Percentiles rank a stretch among this genome's conserved stretches.
Conservation (phyloP, 1,284 basidiomycete genomes). For the Heliocybe sulcata region DNA sequence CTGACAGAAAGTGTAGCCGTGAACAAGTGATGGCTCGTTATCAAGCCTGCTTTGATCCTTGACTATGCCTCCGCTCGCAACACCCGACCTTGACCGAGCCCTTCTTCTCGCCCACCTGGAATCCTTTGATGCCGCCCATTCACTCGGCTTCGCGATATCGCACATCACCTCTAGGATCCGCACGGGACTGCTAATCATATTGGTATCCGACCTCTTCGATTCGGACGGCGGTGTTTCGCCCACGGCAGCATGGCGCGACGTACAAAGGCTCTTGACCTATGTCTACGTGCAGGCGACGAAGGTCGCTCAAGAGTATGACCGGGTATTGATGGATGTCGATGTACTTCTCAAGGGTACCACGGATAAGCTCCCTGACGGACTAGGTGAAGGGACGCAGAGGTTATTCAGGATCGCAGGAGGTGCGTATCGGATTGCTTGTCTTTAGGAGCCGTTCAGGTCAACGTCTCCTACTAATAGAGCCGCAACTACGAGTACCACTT, state of each 20-base stretch:
- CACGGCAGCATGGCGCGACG: constrained; percentile 37
- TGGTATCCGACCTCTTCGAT: not conserved
- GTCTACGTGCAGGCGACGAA: constrained; percentile 71
- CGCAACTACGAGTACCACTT: not conserved
- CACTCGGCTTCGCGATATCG: not conserved
- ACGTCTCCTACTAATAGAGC: not conserved
- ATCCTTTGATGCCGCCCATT: not conserved
- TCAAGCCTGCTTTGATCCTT: not conserved
- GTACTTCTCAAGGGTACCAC: constrained; percentile 39
- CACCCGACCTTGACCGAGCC: not conserved
- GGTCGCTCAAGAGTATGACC: constrained; percentile 56
- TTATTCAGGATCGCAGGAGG: constrained; percentile 46
- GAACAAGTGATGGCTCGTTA: not conserved
- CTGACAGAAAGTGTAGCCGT: not conserved
- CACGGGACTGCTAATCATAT: not conserved
- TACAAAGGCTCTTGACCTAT: constrained; percentile 64
- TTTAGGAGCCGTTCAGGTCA: not conserved
- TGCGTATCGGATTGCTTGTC: constrained; percentile 3
- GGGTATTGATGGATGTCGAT: constrained; percentile 62
- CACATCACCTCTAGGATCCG: not conserved
- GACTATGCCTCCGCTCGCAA: not conserved
- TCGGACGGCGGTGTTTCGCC: not conserved
- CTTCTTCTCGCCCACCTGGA: not conserved
- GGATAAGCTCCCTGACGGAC: constrained; percentile 4
- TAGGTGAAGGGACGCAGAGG: constrained; percentile 28